These are phyloP conservation scores for Eleusine indica DNA, from an alignment of 176 grass and related monocot species.

Conservation along the genomic window DNA sequence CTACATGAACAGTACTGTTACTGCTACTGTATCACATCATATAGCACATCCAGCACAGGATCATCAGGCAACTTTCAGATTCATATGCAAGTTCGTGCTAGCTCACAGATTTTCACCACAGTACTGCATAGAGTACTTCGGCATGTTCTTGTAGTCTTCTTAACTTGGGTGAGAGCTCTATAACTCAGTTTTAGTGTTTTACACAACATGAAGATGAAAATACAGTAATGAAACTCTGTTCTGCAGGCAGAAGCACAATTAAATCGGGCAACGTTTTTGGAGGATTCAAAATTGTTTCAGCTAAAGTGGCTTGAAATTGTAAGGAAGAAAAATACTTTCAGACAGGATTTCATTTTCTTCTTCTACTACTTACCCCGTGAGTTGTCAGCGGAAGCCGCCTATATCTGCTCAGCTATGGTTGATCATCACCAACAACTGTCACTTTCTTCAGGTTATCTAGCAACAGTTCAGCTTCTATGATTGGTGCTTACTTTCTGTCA, in stretches of 20 bases:
- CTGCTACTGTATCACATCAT: not conserved
- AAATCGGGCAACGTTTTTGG: not conserved
- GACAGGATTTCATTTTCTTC: not conserved
- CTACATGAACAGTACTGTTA: not conserved
- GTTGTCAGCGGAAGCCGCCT: not conserved
- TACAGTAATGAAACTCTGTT: not conserved
- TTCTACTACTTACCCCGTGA: no score
- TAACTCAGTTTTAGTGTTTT: not conserved
- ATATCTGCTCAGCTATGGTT: not conserved
- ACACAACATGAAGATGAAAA: not conserved
- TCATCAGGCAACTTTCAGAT: no score
- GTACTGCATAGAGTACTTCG: not conserved
- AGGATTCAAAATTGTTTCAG: not conserved
- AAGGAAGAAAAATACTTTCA: not conserved
- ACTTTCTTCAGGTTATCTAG: slow-evolving; percentile 1
- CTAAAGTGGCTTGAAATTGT: not conserved
- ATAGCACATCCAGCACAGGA: no score
- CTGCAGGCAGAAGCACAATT: not conserved
- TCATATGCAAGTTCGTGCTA: no score
- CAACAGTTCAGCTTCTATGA: not conserved
- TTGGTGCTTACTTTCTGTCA: not conserved
- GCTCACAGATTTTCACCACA: not conserved
- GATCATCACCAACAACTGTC: not conserved
- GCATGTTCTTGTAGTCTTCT: not conserved
- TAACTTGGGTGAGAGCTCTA: not conserved